Conservation (phyloP, 495 filamentous ascomycete species). For the Massariosphaeria phaeospora region DNA sequence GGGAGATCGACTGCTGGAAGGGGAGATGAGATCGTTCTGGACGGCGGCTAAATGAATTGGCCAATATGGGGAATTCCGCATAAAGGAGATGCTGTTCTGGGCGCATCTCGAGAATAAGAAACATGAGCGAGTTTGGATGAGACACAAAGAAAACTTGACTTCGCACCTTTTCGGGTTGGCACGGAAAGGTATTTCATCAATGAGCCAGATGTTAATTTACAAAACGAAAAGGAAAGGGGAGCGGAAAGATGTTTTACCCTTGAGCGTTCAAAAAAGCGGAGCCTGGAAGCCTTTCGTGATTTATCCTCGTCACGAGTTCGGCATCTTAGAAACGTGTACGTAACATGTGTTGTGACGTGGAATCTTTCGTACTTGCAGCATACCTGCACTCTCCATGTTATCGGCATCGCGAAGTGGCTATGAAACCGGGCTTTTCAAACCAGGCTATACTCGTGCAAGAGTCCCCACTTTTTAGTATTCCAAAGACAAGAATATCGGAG, state of each 20-base stretch:
- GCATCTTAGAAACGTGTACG: no score
- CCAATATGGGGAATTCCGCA: constrained; percentile 14
- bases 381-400: constrained; percentile 14
- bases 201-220: constrained; percentile 7
- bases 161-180: constrained; percentile 3
- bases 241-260: neutral
- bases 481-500: constrained; percentile 2
- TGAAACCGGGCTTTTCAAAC: constrained; percentile 13
- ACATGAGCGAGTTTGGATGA: no score
- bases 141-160: neutral
- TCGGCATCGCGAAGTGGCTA: no score
- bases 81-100: no score
- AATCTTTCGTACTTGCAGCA: neutral
- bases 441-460: neutral
- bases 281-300: neutral
- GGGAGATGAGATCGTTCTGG: constrained; percentile 23
- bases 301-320: neutral
- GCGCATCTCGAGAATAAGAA: no score
- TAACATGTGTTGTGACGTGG: no score
- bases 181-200: constrained; percentile 11
- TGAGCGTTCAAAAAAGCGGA: neutral
- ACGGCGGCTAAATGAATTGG: constrained; percentile 23
- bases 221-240: constrained; percentile 9
- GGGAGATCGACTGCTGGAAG: constrained; percentile 23
- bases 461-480: neutral